phyloP scores from a whole-genome alignment of 768 basidiomycete species.

The Mycena indigotica region DNA sequence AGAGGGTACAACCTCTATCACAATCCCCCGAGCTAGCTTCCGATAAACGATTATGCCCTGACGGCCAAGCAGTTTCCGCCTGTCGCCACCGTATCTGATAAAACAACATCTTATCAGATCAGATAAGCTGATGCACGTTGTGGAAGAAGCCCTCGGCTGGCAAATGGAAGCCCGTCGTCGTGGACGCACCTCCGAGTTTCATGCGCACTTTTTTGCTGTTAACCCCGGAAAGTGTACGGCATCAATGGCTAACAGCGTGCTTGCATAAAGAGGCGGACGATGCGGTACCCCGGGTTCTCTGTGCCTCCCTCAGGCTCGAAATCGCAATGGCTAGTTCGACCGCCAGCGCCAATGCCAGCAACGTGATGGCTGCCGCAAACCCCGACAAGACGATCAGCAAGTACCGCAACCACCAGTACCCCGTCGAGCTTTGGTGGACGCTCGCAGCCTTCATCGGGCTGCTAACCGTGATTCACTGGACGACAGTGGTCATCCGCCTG shows the following conservation, averaged over 20 bases:
- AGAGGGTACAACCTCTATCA: no score
- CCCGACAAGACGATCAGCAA: not conserved
- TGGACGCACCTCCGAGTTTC: not conserved
- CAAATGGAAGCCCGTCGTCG: not conserved
- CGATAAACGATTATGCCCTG: no score
- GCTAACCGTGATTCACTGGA: not conserved
- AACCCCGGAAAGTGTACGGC: not conserved
- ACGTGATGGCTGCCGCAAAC: not conserved
- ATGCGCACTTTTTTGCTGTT: no score
- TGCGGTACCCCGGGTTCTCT: no score
- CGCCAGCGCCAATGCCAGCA: not conserved
- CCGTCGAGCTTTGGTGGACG: not conserved
- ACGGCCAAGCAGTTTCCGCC: no score
- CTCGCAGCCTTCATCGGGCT: not conserved
- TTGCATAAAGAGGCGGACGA: no score
- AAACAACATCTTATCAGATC: not conserved
- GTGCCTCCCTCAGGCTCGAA: no score
- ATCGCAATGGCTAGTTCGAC: not conserved
- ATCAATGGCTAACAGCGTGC: no score
- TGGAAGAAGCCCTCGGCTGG: not conserved
- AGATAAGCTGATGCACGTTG: not conserved
- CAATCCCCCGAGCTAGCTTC: no score
- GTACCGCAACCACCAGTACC: not conserved
- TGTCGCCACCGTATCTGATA: no score
- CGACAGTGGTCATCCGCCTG: not conserved